Evolutionary conservation across 108 stramenopile genomes (phyloP).

Genomic region (Cyclotella sp.): DNA sequence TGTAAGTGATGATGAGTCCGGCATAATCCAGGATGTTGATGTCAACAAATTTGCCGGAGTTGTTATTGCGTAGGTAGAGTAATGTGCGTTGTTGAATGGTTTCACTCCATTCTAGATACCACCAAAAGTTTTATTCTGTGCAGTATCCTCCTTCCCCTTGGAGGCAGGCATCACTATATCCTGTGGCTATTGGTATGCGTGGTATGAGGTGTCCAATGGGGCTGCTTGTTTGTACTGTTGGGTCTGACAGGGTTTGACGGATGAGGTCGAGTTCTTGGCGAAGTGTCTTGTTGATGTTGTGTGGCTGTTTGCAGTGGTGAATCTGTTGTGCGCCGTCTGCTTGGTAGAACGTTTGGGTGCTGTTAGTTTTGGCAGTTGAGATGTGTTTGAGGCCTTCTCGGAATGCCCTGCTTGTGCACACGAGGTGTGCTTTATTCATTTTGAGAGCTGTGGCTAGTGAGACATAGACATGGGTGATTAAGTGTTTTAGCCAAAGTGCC

Average conservation of each 20-base stretch:
- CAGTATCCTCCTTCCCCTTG: constrained; percentile 7
- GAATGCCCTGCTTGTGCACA: no score
- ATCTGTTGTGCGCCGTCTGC: no score
- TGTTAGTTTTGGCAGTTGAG: no score
- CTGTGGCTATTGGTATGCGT: background rate
- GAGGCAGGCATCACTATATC: background rate
- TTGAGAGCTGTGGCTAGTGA: no score
- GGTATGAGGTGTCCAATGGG: constrained; percentile 12
- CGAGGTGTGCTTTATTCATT: no score
- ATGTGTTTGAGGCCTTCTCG: no score
- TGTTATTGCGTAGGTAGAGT: background rate
- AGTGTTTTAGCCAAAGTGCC: no score
- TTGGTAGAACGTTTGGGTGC: no score
- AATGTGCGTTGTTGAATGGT: constrained; percentile 1
- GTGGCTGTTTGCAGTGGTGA: no score
- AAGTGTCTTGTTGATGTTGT: constrained; percentile 2
- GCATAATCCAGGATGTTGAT: constrained; percentile 29
- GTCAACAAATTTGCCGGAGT: background rate
- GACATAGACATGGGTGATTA: no score
- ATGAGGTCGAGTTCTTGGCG: constrained; percentile 13
- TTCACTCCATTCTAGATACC: constrained; percentile 19
- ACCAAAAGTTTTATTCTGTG: constrained; percentile 4
- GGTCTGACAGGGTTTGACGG: background rate
- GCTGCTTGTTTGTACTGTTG: background rate
- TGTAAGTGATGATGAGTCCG: constrained; percentile 14